Percentiles rank a stretch among this genome's conserved stretches.
Evolutionary conservation across 257 asterid genomes (phyloP).

Genomic region (Datura wrightii): DNA sequence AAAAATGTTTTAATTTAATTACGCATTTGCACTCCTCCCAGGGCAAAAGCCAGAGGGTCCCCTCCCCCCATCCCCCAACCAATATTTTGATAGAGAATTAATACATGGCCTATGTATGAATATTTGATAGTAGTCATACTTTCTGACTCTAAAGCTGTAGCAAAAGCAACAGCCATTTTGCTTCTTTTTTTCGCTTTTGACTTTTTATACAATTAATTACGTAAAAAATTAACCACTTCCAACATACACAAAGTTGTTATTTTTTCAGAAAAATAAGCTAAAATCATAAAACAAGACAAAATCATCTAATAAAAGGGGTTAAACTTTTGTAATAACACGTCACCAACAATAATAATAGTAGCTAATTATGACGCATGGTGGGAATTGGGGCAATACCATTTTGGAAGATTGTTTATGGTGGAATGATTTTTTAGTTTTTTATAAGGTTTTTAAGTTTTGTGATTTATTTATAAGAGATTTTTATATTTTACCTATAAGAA

Average conservation of each 20-base stretch:
- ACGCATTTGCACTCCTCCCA: not conserved
- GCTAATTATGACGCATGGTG: conserved; percentile 39
- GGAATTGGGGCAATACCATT: not conserved
- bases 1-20: not conserved
- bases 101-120: no score
- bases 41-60: not conserved
- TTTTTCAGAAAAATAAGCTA: not conserved
- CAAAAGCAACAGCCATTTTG: not conserved
- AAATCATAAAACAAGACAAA: not conserved
- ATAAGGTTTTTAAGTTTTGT: no score
- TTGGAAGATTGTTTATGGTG: no score
- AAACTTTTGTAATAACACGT: not conserved
- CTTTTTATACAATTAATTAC: not conserved
- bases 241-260: not conserved
- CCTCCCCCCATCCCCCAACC: no score
- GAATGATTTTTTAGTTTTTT: no score
- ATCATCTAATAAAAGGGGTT: not conserved
- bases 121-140: not conserved
- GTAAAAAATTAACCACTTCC: not conserved
- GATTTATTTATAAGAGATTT: no score
- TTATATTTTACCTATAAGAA: no score
- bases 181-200: not conserved
- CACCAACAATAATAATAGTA: not conserved
- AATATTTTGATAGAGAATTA: no score
- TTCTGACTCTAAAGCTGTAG: not conserved